phyloP scores from a whole-genome alignment of 306 rosid genomes.

The Astragalus membranaceus region DNA sequence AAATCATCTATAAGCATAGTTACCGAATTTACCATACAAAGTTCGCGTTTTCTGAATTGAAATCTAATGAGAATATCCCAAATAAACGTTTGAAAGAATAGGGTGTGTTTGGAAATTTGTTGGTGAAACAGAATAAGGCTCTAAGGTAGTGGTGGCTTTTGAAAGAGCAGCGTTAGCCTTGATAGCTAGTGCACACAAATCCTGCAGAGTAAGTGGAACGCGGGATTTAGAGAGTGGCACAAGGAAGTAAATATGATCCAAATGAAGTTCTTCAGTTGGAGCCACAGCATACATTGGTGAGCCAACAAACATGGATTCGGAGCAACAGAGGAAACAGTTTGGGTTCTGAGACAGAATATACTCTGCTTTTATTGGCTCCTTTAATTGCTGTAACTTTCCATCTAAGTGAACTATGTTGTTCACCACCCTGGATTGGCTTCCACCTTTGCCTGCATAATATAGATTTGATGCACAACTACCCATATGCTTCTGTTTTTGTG shows the following conservation, averaged over 20 bases:
- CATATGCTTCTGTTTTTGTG: slow-evolving; percentile 21
- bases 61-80: slow-evolving; percentile 9
- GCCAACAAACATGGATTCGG: slow-evolving; percentile 50
- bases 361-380: slow-evolving; percentile 36
- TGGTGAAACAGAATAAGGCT: neutral
- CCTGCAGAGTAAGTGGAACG: slow-evolving; percentile 38
- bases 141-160: neutral
- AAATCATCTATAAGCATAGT: too few species aligned
- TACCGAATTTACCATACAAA: too few species aligned
- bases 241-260: slow-evolving; percentile 49
- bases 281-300: slow-evolving; percentile 17
- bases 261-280: slow-evolving; percentile 43
- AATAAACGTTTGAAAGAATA: slow-evolving; percentile 4
- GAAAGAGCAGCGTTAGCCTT: slow-evolving; percentile 55
- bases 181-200: slow-evolving; percentile 45
- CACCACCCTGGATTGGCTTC: slow-evolving; percentile 15
- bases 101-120: neutral
- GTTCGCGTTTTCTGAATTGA: neutral
- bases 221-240: slow-evolving; percentile 36
- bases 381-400: slow-evolving; percentile 47
- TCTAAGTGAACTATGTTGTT: slow-evolving; percentile 44
- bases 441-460: slow-evolving; percentile 3
- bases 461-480: slow-evolving; percentile 53
- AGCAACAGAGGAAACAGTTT: slow-evolving; percentile 40
- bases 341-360: slow-evolving; percentile 50